Percentiles rank a stretch among this genome's conserved stretches.
phyloP scores from a whole-genome alignment of 2,329 filamentous ascomycete species.

The Torrubiella hemipterigena region DNA sequence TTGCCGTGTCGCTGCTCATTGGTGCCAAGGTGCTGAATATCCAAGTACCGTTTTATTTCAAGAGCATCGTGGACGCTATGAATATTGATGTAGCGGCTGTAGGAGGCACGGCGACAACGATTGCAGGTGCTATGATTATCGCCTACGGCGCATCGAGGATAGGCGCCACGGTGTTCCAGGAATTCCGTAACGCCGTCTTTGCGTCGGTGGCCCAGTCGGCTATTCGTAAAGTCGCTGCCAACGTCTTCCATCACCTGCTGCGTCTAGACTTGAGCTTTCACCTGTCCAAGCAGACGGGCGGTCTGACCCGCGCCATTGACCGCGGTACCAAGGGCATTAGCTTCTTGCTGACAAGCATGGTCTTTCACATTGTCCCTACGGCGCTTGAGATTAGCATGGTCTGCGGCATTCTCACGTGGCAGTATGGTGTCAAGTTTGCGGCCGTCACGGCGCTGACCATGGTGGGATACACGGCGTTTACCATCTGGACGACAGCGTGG shows the following conservation, averaged over 20 bases:
- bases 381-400: conserved; percentile 90
- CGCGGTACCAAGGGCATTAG: conserved; percentile 97
- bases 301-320: conserved; percentile 86
- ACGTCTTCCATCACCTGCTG: conserved; percentile 85
- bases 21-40: conserved; percentile 94
- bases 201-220: conserved; percentile 95
- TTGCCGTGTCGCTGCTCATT: conserved; percentile 73
- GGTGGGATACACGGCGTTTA: conserved; percentile 91
- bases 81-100: conserved; percentile 82
- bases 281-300: conserved; percentile 85
- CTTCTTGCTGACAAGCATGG: conserved; percentile 94
- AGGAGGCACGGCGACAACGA: conserved; percentile 79
- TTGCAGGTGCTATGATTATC: conserved; percentile 85
- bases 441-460: conserved; percentile 84
- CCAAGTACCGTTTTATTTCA: conserved; percentile 98
- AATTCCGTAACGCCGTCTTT: conserved; percentile 91
- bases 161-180: conserved; percentile 80
- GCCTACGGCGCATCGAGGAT: conserved; percentile 86
- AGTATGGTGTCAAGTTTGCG: conserved; percentile 87
- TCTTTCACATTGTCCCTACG: conserved; percentile 92
- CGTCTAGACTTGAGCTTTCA: conserved; percentile 89
- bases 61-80: conserved; percentile 94
- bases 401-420: conserved; percentile 90
- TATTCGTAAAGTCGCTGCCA: conserved; percentile 78
- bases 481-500: conserved; percentile 93